Conservation (phyloP, 768 basidiomycete genomes). For the Pulveroboletus sp. region DNA sequence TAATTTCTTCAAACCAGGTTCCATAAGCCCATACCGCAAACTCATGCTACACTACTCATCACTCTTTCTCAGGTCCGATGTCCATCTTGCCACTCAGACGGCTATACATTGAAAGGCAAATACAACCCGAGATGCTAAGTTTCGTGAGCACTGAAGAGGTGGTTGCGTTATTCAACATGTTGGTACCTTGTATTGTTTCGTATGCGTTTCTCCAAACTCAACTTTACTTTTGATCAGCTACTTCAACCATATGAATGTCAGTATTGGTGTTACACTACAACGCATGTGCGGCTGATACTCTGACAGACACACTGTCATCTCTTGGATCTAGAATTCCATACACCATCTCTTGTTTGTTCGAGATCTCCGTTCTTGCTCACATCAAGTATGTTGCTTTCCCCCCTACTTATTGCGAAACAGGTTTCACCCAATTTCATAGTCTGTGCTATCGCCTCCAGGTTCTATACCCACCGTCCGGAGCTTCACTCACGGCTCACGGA, state of each 20-base stretch:
- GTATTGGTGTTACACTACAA: slow-evolving; percentile 24
- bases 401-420: neutral
- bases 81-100: slow-evolving; percentile 79
- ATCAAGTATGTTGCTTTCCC: slow-evolving; percentile 55
- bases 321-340: slow-evolving; percentile 86
- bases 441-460: slow-evolving; percentile 91
- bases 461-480: slow-evolving; percentile 77
- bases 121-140: slow-evolving; percentile 91
- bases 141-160: slow-evolving; percentile 89
- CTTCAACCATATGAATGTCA: slow-evolving; percentile 71
- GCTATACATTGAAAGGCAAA: slow-evolving; percentile 80
- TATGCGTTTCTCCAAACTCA: slow-evolving; percentile 1
- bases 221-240: slow-evolving; percentile 40
- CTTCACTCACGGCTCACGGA: slow-evolving; percentile 76
- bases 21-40: slow-evolving; percentile 15
- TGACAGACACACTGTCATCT: slow-evolving; percentile 72
- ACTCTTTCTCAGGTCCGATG: slow-evolving; percentile 62
- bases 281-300: slow-evolving; percentile 6
- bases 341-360: slow-evolving; percentile 88
- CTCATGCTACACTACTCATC: neutral
- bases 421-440: slow-evolving; percentile 44
- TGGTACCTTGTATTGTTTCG: slow-evolving; percentile 28
- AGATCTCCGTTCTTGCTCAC: slow-evolving; percentile 94
- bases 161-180: slow-evolving; percentile 88
- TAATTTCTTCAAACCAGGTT: slow-evolving; percentile 90